Conservation (phyloP, 148 eudicot species). For the Diospyros lotus region DNA sequence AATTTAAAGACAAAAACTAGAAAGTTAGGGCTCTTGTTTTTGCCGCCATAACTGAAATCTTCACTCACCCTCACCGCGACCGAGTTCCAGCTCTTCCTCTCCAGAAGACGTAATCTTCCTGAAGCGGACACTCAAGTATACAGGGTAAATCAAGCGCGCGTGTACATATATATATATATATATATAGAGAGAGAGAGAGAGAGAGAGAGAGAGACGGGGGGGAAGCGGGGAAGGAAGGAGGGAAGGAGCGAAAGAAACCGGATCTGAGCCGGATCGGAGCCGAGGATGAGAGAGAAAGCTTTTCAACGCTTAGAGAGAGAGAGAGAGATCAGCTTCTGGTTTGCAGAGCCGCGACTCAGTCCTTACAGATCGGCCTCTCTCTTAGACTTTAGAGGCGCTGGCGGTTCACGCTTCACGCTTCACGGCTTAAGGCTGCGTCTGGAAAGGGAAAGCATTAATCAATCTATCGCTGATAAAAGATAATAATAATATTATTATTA, state of each 20-base stretch:
- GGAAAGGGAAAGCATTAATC: not conserved
- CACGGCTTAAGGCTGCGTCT: slow-evolving; percentile 3
- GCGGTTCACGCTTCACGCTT: no score
- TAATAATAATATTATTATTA: no score
- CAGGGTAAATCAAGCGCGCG: not conserved
- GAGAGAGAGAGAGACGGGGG: not conserved
- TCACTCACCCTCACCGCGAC: slow-evolving; percentile 2
- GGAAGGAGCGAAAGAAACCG: not conserved
- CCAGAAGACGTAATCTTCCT: not conserved
- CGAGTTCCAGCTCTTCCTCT: not conserved
- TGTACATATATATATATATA: not conserved
- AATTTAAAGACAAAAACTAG: not conserved
- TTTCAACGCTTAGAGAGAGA: not conserved
- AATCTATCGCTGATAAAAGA: no score
- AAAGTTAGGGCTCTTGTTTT: not conserved
- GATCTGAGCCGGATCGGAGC: slow-evolving; percentile 27
- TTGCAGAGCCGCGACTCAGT: not conserved
- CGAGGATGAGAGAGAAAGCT: slow-evolving; percentile 12
- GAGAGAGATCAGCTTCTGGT: slow-evolving; percentile 1
- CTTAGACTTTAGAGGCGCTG: not conserved
- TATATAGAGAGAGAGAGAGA: not conserved
- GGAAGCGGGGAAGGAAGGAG: not conserved
- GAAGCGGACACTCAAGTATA: not conserved
- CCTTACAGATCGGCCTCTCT: not conserved
- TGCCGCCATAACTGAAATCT: not conserved